Conservation (phyloP, 2,329 filamentous ascomycete species). For the Trichophyton rubrum region DNA sequence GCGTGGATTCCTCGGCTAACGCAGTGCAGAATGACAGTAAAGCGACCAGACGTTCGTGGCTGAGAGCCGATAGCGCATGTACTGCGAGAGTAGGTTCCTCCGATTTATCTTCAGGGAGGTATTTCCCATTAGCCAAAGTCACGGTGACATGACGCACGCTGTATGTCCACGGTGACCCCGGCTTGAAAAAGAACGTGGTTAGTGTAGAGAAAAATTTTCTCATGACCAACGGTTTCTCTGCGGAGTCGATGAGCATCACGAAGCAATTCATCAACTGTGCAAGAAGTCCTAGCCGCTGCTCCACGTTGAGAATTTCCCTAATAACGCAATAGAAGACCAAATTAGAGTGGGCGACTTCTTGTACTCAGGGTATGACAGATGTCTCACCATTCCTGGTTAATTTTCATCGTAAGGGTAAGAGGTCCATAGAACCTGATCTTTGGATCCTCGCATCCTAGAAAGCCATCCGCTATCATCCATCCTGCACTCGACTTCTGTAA, state of each 20-base stretch:
- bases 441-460: conserved; percentile 56
- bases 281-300: conserved; percentile 25
- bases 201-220: conserved; percentile 37
- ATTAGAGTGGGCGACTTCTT: background rate
- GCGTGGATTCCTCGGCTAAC: conserved; percentile 29
- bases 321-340: background rate
- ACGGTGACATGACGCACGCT: conserved; percentile 27
- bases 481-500: conserved; percentile 69
- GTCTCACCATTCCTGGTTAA: conserved; percentile 72
- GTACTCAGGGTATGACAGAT: background rate
- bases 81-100: conserved; percentile 21
- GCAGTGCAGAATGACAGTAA: conserved; percentile 30
- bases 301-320: conserved; percentile 26
- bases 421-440: conserved; percentile 86
- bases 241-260: conserved; percentile 27
- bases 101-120: conserved; percentile 24
- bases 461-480: conserved; percentile 70
- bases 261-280: conserved; percentile 33
- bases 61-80: conserved; percentile 26
- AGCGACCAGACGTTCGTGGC: conserved; percentile 24
- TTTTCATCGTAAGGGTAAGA: conserved; percentile 82
- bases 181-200: conserved; percentile 33
- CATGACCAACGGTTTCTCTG: conserved; percentile 31
- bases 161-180: conserved; percentile 27
- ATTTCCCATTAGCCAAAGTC: conserved; percentile 28